phyloP scores from a whole-genome alignment of 2,329 filamentous ascomycete species.

The Talaromyces albobiverticillius region DNA sequence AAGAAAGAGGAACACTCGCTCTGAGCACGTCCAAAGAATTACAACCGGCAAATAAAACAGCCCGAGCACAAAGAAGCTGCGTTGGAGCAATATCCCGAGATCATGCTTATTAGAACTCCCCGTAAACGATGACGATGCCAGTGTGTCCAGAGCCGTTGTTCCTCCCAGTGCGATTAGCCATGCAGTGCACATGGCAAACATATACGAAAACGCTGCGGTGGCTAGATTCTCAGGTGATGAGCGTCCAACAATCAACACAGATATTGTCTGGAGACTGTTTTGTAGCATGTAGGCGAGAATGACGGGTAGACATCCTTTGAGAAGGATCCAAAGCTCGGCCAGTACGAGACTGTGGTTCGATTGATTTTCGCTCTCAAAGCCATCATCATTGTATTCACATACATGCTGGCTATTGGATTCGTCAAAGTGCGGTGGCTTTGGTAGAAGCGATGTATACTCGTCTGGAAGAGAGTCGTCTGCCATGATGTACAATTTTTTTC shows the following conservation, averaged over 20 bases:
- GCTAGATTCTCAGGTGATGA: conserved; percentile 76
- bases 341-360: conserved; percentile 41
- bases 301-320: conserved; percentile 70
- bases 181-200: conserved; percentile 87
- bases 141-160: conserved; percentile 79
- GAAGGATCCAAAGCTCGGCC: conserved; percentile 64
- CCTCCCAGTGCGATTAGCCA: conserved; percentile 86
- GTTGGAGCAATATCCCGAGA: conserved; percentile 73
- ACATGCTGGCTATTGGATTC: conserved; percentile 9
- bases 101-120: conserved; percentile 75
- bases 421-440: conserved; percentile 20
- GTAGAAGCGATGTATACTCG: conserved; percentile 29
- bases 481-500: not conserved
- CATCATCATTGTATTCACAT: not conserved
- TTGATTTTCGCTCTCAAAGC: conserved; percentile 25
- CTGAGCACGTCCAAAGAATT: conserved; percentile 71
- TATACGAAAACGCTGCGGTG: conserved; percentile 82
- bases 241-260: conserved; percentile 76
- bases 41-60: conserved; percentile 71
- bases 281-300: conserved; percentile 83
- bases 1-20: conserved; percentile 68
- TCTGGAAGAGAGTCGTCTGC: conserved; percentile 7
- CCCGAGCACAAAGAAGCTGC: conserved; percentile 69
- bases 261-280: conserved; percentile 79
- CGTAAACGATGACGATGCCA: conserved; percentile 80